Evolutionary conservation across 306 rosid species (phyloP).

Genomic region (Lathyrus oleraceus): DNA sequence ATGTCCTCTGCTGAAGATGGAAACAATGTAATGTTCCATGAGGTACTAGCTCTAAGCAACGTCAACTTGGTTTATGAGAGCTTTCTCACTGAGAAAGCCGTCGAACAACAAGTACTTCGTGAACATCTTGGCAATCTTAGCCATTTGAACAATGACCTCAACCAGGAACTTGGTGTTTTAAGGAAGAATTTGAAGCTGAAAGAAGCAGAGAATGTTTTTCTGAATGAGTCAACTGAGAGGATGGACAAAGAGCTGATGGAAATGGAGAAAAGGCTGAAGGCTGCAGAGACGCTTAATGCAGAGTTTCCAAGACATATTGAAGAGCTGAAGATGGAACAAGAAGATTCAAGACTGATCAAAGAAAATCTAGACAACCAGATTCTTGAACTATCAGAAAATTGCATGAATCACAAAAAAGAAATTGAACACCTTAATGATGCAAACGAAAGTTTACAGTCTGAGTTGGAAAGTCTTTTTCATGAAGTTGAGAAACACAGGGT

Average conservation of each 20-base stretch:
- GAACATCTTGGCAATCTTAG: conserved; percentile 50
- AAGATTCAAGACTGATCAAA: conserved; percentile 46
- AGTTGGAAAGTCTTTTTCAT: conserved; percentile 49
- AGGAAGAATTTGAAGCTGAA: conserved; percentile 51
- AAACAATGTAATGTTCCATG: conserved; percentile 51
- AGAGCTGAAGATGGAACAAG: conserved; percentile 61
- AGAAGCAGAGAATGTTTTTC: conserved; percentile 53
- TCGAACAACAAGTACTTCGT: conserved; percentile 53
- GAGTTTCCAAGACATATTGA: conserved; percentile 48
- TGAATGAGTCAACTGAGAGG: conserved; percentile 53
- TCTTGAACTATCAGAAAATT: conserved; percentile 56
- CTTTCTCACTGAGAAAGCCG: conserved; percentile 52
- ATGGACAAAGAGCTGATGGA: conserved; percentile 59
- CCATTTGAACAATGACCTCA: conserved; percentile 50
- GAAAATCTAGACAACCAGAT: conserved; percentile 54
- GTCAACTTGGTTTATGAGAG: conserved; percentile 61
- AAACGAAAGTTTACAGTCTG: conserved; percentile 48
- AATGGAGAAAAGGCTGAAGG: conserved; percentile 55
- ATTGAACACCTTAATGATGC: conserved; percentile 55
- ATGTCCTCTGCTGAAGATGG: conserved; percentile 54
- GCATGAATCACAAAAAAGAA: conserved; percentile 52
- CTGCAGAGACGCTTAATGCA: conserved; percentile 46
- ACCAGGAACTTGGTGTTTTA: conserved; percentile 51
- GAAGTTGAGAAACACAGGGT: conserved; percentile 59
- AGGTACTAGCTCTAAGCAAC: conserved; percentile 56